Evolutionary conservation across 148 eudicot genomes (phyloP).

Genomic region (Pouteria glomerata): DNA sequence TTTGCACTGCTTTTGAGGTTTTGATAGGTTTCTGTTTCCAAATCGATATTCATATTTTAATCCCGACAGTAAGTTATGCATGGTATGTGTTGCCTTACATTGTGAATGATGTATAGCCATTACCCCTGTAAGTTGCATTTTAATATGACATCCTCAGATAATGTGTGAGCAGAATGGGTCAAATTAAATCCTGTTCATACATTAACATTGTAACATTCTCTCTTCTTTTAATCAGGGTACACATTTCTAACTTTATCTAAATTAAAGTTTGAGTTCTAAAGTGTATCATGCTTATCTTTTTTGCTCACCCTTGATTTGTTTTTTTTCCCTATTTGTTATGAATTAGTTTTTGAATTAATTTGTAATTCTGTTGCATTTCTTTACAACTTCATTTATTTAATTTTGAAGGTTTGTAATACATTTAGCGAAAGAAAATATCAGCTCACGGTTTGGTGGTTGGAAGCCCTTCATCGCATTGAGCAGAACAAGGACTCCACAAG

Average conservation of each 20-base stretch:
- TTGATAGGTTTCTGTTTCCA: too few species aligned
- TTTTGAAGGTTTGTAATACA: conserved; percentile 50
- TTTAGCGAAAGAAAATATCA: conserved; percentile 35
- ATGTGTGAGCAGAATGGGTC: not conserved
- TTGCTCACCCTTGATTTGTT: not conserved
- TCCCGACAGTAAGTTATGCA: not conserved
- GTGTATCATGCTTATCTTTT: not conserved
- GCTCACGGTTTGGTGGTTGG: conserved; percentile 74
- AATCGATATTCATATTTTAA: too few species aligned
- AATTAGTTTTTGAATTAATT: not conserved
- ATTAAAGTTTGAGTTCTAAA: not conserved
- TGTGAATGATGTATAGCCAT: not conserved
- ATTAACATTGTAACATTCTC: not conserved
- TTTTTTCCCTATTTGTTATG: not conserved
- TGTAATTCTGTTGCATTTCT: not conserved
- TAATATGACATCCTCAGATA: not conserved
- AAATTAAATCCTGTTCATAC: not conserved
- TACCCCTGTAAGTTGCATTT: not conserved
- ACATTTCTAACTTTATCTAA: not conserved
- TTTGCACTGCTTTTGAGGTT: too few species aligned
- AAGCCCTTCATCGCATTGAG: conserved; percentile 61
- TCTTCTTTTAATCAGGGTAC: not conserved
- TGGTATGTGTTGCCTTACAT: not conserved
- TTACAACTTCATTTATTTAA: not conserved
- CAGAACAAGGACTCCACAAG: conserved; percentile 47